Conservation (phyloP, 805 yeast species). For the Metschnikowia matae region DNA sequence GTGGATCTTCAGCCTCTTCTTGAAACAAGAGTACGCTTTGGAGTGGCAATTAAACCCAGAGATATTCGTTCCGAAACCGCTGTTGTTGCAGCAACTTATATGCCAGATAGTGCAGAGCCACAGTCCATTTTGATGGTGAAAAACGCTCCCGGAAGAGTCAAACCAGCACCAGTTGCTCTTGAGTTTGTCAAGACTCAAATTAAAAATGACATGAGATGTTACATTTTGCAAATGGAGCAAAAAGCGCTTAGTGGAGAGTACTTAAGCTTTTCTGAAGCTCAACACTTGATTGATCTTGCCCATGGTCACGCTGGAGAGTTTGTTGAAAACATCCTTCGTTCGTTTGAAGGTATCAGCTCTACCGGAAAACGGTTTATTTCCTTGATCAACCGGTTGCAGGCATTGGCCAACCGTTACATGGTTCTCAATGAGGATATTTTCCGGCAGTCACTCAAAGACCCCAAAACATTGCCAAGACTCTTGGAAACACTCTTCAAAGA, state of each 20-base stretch:
- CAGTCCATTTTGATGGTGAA: constrained; percentile 1
- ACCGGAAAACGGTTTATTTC: constrained; percentile 7
- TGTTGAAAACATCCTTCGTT: constrained; percentile 10
- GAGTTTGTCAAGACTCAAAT: neutral
- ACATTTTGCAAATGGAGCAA: neutral
- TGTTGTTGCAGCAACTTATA: neutral
- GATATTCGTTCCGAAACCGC: neutral
- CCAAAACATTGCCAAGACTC: neutral
- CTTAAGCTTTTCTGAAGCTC: neutral
- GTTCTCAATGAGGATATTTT: constrained; percentile 7
- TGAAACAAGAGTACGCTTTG: neutral
- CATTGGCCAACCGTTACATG: constrained; percentile 6
- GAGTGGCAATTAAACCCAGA: neutral
- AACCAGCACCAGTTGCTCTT: neutral
- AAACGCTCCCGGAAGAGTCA: neutral
- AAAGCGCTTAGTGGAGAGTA: neutral
- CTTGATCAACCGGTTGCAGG: constrained; percentile 11
- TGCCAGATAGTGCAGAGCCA: neutral
- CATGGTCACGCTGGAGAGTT: constrained; percentile 4
- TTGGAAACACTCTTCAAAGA: neutral
- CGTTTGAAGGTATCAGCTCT: constrained; percentile 7
- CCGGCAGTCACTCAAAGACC: neutral
- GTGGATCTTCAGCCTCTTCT: neutral
- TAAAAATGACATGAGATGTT: neutral
- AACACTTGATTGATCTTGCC: constrained; percentile 4